phyloP scores from a whole-genome alignment of 345 rosid species.

The Anastatica hierochuntica region DNA sequence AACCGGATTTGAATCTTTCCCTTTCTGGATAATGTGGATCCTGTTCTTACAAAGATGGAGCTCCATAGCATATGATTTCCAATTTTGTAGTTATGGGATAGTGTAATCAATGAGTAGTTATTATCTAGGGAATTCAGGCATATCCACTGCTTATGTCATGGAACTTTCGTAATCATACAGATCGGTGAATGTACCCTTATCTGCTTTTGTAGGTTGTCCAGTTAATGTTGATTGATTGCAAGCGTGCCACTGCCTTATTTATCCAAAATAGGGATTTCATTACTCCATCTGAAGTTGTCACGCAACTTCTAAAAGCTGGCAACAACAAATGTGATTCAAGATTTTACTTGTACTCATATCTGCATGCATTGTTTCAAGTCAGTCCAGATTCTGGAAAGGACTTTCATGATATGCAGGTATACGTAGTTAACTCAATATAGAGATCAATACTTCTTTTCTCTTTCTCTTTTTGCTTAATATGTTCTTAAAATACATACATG shows the following conservation, averaged over 20 bases:
- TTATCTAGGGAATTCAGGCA: conserved; percentile 2
- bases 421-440: conserved; percentile 3
- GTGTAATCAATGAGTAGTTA: not conserved
- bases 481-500: conserved; percentile 10
- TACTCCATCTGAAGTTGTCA: conserved; percentile 76
- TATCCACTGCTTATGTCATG: not conserved
- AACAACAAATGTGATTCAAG: conserved; percentile 69
- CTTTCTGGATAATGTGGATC: not conserved
- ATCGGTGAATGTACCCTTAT: not conserved
- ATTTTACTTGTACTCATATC: conserved; percentile 72
- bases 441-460: not conserved
- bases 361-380: conserved; percentile 75
- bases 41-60: conserved; percentile 1
- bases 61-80: not conserved
- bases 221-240: conserved; percentile 82
- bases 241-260: conserved; percentile 66
- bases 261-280: conserved; percentile 79
- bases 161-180: conserved; percentile 1
- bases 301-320: conserved; percentile 47
- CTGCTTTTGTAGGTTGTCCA: conserved; percentile 64
- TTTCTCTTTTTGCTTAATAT: conserved; percentile 2
- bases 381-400: conserved; percentile 78
- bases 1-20: not conserved
- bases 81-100: not conserved
- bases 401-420: conserved; percentile 96